A percentile compares a stretch with the other conserved stretches of the same genome.
Evolutionary conservation across 768 basidiomycete species (phyloP).

Genomic region (Boletus tylopilopsis): DNA sequence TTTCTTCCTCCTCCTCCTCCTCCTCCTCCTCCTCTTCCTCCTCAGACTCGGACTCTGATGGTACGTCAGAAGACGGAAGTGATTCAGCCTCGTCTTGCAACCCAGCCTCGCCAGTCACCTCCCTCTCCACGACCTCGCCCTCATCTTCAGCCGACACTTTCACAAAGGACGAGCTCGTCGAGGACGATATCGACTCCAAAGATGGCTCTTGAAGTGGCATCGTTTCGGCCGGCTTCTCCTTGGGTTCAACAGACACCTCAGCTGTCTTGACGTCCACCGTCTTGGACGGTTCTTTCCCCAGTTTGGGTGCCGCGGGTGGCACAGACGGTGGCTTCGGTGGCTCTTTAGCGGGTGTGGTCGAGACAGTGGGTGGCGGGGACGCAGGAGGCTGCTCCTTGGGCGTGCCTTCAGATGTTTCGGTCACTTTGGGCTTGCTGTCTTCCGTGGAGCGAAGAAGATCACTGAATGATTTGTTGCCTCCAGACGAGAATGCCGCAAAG

Average conservation of each 20-base stretch:
- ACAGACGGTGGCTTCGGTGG: not conserved
- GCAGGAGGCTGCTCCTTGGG: slow-evolving; percentile 2
- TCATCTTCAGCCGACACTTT: slow-evolving; percentile 35
- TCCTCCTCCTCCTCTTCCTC: too few species aligned
- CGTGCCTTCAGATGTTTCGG: slow-evolving; percentile 15
- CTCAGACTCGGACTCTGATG: too few species aligned
- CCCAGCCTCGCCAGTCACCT: slow-evolving; percentile 25
- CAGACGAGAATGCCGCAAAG: slow-evolving; percentile 50
- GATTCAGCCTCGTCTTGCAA: slow-evolving; percentile 29
- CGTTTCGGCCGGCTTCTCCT: slow-evolving; percentile 9
- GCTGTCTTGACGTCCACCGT: not conserved
- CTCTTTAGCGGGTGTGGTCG: slow-evolving; percentile 17
- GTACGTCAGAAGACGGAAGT: too few species aligned
- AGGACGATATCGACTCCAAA: slow-evolving; percentile 38
- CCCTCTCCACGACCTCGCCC: slow-evolving; percentile 16
- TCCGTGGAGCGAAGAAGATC: slow-evolving; percentile 51
- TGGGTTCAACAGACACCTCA: not conserved
- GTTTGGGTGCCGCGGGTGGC: not conserved
- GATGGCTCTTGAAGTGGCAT: slow-evolving; percentile 14
- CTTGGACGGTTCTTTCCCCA: not conserved
- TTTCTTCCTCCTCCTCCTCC: too few species aligned
- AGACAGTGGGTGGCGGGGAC: not conserved
- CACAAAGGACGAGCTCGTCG: slow-evolving; percentile 44
- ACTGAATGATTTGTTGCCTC: slow-evolving; percentile 51
- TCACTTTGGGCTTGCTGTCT: slow-evolving; percentile 19